Evolutionary conservation across 345 rosid species (phyloP), one percentile per base, ranked within the genome.

Genomic region (Abelmoschus esculentus): DNA sequence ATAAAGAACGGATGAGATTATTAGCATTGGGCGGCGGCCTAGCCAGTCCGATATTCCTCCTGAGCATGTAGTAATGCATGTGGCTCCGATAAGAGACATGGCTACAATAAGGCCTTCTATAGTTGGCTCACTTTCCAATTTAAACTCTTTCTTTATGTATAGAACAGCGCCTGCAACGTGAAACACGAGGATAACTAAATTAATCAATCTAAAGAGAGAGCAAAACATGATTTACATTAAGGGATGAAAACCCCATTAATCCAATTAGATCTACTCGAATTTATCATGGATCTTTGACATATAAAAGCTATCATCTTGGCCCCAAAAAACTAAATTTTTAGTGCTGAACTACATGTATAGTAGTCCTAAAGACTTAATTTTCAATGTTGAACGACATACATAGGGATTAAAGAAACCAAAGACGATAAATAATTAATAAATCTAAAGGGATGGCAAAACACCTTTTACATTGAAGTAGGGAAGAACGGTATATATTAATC

Each of bases 1-100:
- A 69, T 91, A 91, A 66, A 95, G 83, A 28, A 89, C 17, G 9
- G 98, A 86, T 2, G 99, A 90, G 34, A 86, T 36, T 59, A 95
- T 91, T 9, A 95, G 82, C 93, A 95, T 75, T 5, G 96, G 97
- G 52, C 95, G 89, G 40, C 97, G 99, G 70, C 99, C 99, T 52
- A 89, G 77, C 85, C 84, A 86, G 76, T 90, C 97, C 42, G 97
- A 78, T 72, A 88, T 63, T 36, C 86, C 86, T 74, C 99, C 99
- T 7, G 96, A 91, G 73, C 88, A 90, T 29, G 91, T 90, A 10
- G 99, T 92, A 49, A 92, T 84, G 61, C 86, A 64, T 70, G 96
- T 84, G 57, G 99, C 99, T 72, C 99, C 99, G 44, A 95, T 86
- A 49, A 92, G 96, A 69, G 99, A 92, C 86, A 77, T 92, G 34